Evolutionary conservation across 441 rosid species (phyloP), one percentile per base, ranked within the genome.

Genomic region (Brassica balearica): DNA sequence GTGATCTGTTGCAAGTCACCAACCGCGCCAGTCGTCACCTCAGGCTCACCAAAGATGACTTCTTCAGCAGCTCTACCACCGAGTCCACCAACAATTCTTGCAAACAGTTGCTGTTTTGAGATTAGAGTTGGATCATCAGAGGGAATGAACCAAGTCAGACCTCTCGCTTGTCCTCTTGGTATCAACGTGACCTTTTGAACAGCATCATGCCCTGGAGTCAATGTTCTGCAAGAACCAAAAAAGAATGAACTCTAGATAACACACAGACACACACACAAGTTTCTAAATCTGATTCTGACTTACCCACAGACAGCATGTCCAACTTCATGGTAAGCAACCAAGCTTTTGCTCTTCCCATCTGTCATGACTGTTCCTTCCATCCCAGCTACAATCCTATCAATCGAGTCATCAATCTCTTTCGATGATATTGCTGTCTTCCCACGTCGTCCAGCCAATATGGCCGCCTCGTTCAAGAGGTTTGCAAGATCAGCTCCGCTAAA

Each of bases 311-410:
- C 79, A 8, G 97, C 97, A 71, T 95, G 98, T 48, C 97, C 97
- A 66, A 95, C 98, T 86, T 92, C 97, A 79, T 95, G 98, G 86
- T 95, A 92, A 48, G 97, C 97, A 76, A 92, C 98, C 80, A 94
- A 85, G 84, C 98, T 94, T 79, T 94, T 94, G 81, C 98, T 91
- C 87, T 94, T 94, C 77, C 98, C 97, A 72, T 94, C 98, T 0
- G 98, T 94, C 98, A 94, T 94, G n/a, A 91, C 97, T 0, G 98
- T 95, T 74, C 97, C 98, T 85, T 92, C 98, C 98, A 92, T 95
- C 25, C 98, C 98, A 67, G 98, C 98, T 71, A 95, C 97, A 82
- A 95, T 95, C 79, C 98, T 89, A 82, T 95, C 98, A 83, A 95
- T 95, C 5, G 98, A 90, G 77, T 95, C 98, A 82, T 95, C 97